Conservation (phyloP, 2,329 filamentous ascomycete species). For the Gnomoniopsis sp. region DNA sequence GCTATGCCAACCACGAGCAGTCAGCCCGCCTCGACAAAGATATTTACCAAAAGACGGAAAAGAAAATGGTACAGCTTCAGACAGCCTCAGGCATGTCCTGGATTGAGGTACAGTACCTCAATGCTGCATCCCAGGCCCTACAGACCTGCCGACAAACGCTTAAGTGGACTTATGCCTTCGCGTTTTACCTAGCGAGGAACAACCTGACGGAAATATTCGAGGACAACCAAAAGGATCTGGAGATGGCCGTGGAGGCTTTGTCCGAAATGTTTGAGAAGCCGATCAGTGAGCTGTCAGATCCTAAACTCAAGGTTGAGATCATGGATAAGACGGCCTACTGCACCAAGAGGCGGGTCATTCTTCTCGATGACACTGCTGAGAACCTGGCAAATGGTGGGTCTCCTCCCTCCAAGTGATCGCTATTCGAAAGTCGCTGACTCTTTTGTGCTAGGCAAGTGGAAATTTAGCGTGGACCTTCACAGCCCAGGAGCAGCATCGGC, state of each 20-base stretch:
- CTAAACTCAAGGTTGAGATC: conserved; percentile 96
- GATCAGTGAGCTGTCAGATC: conserved; percentile 73
- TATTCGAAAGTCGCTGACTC: neutral
- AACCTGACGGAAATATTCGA: conserved; percentile 97
- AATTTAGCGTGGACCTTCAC: conserved; percentile 38
- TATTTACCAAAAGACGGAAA: conserved; percentile 92
- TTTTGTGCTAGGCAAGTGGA: conserved; percentile 39
- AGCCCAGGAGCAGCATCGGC: conserved; percentile 12
- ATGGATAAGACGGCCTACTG: conserved; percentile 99
- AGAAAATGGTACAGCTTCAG: conserved; percentile 97
- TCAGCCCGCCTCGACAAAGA: conserved; percentile 96
- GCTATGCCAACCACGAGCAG: conserved; percentile 98
- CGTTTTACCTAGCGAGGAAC: conserved; percentile 93
- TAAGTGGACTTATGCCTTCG: conserved; percentile 99
- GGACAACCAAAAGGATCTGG: conserved; percentile 96
- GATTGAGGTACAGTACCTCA: conserved; percentile 98
- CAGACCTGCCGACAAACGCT: conserved; percentile 97
- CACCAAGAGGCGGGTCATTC: conserved; percentile 83
- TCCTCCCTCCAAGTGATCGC: neutral
- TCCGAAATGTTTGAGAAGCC: conserved; percentile 99
- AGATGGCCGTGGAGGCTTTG: conserved; percentile 93
- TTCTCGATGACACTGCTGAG: conserved; percentile 89
- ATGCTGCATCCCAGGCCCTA: conserved; percentile 86
- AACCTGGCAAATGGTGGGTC: conserved; percentile 80
- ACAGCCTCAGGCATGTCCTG: conserved; percentile 93